Conservation (phyloP, 2,329 filamentous ascomycete genomes). For the Clarireedia sp. region DNA sequence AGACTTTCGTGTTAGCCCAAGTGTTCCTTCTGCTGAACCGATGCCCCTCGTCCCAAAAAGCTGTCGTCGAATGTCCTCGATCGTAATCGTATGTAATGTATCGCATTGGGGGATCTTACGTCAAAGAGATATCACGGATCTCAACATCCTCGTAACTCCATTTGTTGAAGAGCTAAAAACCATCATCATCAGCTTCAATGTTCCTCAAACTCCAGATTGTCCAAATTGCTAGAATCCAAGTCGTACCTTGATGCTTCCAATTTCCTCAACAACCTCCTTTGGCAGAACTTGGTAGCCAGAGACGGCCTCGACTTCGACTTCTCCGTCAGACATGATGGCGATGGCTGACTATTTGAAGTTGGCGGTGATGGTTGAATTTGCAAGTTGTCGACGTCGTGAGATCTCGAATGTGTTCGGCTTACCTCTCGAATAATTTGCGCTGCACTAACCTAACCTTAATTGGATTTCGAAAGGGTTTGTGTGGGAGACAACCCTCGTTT, state of each 20-base stretch:
- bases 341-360: constrained; percentile 10
- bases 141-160: constrained; percentile 99
- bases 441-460: neutral
- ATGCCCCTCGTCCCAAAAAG: constrained; percentile 22
- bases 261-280: constrained; percentile 84
- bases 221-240: neutral
- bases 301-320: constrained; percentile 83
- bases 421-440: constrained; percentile 7
- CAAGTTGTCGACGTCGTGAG: constrained; percentile 11
- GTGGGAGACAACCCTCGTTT: constrained; percentile 7
- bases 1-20: constrained; percentile 11
- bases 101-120: constrained; percentile 57
- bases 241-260: constrained; percentile 82
- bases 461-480: constrained; percentile 6
- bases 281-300: constrained; percentile 73
- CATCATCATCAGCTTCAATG: constrained; percentile 7
- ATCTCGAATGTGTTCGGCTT: constrained; percentile 4
- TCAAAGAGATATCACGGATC: constrained; percentile 99
- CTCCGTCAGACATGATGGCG: constrained; percentile 78
- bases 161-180: constrained; percentile 73
- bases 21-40: constrained; percentile 15
- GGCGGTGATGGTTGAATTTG: constrained; percentile 11
- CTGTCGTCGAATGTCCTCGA: neutral
- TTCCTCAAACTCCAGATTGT: constrained; percentile 4
- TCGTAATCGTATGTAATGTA: neutral